Base-by-base conservation (phyloP, 441 rosid genomes). In the Dalechampia spathulata region DNA sequence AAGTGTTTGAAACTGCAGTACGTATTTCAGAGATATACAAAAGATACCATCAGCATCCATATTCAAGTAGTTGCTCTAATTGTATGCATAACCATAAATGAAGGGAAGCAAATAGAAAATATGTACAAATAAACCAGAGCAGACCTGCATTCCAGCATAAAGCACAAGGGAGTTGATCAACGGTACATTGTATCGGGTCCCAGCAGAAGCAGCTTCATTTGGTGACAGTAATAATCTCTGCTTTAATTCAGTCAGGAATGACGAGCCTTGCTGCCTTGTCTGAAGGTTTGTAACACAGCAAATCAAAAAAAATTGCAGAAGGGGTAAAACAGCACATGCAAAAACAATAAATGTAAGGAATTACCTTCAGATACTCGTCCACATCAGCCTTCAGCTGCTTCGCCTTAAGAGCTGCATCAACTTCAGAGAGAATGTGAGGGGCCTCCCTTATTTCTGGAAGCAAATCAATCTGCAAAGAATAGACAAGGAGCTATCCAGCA, bases 101-200 rank as follows among this genome's bases (percentile, higher is more conserved):
- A 21, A 30, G 34, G 8, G 4, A 30, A 13, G 43, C 6, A 13
- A 1, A 7, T 19, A 6, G 14, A 36, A 20, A 43, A 17, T 12
- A 58, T 10, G 41, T 1, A 19, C 27, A 36, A 55, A 34, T 21
- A 6, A 43, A 32, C 9, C 16, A 30, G 30, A 28, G 34, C 10
- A 38, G 74, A 90, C 99, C 96, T 93, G 99, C 93, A 93, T 87
- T 67, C 99, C 99, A 38, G 90, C 82, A 69, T 93, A 90, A 58
- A 93, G 94, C 64, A 94, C 98, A 58, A 94, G 94, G 45, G 99
- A 94, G 70, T 94, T 94, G 59, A 94, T 87, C 74, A 94, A 72
- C 7, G 92, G 90, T 48, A 86, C 96, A 50, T 83, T 92, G 76
- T 94, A 90, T 55, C 74, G 82, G n/a, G 99, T 84, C 53, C 99